Evolutionary conservation across 768 basidiomycete species (phyloP).

Genomic region (Podaxis sp.): DNA sequence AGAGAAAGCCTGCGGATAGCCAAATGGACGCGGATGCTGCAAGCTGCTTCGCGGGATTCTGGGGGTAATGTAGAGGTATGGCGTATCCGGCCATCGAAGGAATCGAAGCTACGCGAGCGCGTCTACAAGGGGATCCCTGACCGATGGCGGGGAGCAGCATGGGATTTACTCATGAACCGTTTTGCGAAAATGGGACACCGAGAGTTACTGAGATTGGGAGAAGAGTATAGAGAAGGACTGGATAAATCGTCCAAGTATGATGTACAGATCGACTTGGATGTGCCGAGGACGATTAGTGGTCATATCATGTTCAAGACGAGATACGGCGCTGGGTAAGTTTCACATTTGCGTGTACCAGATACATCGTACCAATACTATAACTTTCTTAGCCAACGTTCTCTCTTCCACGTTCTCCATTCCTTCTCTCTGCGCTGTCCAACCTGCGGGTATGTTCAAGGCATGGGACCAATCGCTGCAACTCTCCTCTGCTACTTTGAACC

Average conservation of each 20-base stretch:
- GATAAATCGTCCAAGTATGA: slow-evolving; percentile 88
- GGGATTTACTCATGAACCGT: slow-evolving; percentile 77
- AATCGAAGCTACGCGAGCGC: slow-evolving; percentile 66
- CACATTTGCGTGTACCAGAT: slow-evolving; percentile 6
- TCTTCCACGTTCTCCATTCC: slow-evolving; percentile 93
- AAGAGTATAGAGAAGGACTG: slow-evolving; percentile 60
- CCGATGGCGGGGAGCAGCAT: slow-evolving; percentile 90
- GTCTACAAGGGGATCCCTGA: slow-evolving; percentile 97
- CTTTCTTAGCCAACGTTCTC: slow-evolving; percentile 76
- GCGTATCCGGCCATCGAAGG: slow-evolving; percentile 65
- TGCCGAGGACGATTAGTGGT: slow-evolving; percentile 92
- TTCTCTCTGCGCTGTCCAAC: slow-evolving; percentile 82
- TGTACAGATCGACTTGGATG: slow-evolving; percentile 97
- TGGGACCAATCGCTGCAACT: slow-evolving; percentile 97
- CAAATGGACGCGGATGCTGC: slow-evolving; percentile 95
- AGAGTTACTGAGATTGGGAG: slow-evolving; percentile 43
- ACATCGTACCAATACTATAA: neutral
- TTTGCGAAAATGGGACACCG: slow-evolving; percentile 46
- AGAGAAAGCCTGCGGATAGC: slow-evolving; percentile 78
- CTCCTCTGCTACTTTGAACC: slow-evolving; percentile 93
- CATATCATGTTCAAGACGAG: slow-evolving; percentile 94
- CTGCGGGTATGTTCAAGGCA: slow-evolving; percentile 98
- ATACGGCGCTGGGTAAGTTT: slow-evolving; percentile 88
- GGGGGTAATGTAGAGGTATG: slow-evolving; percentile 81
- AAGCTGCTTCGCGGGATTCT: slow-evolving; percentile 61